Base-by-base conservation (phyloP, 768 basidiomycete genomes). In the Auricularia cornea region DNA sequence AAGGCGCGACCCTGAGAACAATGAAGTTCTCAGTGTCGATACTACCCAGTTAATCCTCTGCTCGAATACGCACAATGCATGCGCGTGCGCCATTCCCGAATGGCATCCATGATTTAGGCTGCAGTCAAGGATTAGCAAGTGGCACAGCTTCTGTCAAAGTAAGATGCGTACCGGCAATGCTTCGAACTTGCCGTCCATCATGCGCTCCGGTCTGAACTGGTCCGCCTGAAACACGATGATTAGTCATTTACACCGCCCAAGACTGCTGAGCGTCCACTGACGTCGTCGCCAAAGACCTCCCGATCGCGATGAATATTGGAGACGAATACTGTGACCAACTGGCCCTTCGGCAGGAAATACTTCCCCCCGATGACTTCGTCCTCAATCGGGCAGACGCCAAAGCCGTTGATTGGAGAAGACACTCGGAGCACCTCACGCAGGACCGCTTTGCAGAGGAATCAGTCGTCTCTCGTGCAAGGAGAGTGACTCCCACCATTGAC, bases 111-210 rank as follows among this genome's bases (percentile, higher is more conserved):
- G 77, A 73, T 60, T 79, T 78, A 18, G 75, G 77, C 79, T 79
- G 56, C 14, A n/a, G 26, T 40, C n/a, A 59, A 52, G 44, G 31
- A 48, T 33, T 18, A 16, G 44, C 35, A 59, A 60, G 41, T n/a
- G n/a, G n/a, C n/a, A n/a, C 23, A 33, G 33, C n/a, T 48, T 30
- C 18, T n/a, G 33, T 52, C 60, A 59, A 59, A 30, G 44, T 29
- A 59, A 20, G 32, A 16, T n/a, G 65, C 75, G 41, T 65, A 74
- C 77, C 1, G 81, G 81, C 10, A 81, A 70, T 16, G 75, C 73
- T 67, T 80, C 81, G 64, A 81, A 83, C 62, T 77, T 76, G 23
- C 78, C 80, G 62, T 80, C 77, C 38, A 81, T 66, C 79, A 83
- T 79, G 16, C 81, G 73, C 65, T 81, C 81, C 0, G 81, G 81